Evolutionary conservation across 441 rosid species (phyloP), one percentile per base, ranked within the genome.

Genomic region (Populus hybrid): DNA sequence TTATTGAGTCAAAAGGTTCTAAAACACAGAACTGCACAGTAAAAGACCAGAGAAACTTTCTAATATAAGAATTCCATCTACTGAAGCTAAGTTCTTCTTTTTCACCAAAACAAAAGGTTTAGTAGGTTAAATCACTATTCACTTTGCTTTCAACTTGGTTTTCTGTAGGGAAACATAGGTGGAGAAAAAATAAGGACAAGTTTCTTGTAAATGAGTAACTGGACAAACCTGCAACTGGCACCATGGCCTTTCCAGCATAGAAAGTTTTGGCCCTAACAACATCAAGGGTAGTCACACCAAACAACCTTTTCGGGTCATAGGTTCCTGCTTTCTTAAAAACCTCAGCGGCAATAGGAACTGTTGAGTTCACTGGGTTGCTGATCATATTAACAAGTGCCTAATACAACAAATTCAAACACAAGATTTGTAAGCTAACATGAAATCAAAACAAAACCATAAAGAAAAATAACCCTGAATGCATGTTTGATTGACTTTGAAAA

Each of bases 231-330:
- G 92, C 93, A 70, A 94, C 93, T 2, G 91, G 89, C n/a, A 88
- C 89, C 42, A 88, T 89, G 3, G 99, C 97, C 86, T 92, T 95
- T 36, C 91, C 93, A 83, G 98, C 97, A 65, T 92, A 95, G 89
- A 95, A 94, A 83, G 99, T 94, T 86, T 85, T 93, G 70, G 99
- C 99, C 80, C 99, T 89, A 30, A 94, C 97, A 40, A 94, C 98
- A 72, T 96, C 99, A 82, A 96, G 97, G 63, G 95, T 94, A 18
- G 98, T 96, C n/a, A 94, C 99, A 72, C 99, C 99, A 79, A 93
- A 94, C 85, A 96, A 81, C 75, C 85, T 93, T 85, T 82, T 94
- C 81, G 86, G 93, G 71, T 96, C 86, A 67, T 91, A 96, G 20
- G 90, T 91, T 75, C 98, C 97, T 26, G 97, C 99, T 83, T 92